These are phyloP conservation scores for Chlamydomonas reinhardtii DNA, from an alignment of 163 green algal species.

Conservation along the genomic window DNA sequence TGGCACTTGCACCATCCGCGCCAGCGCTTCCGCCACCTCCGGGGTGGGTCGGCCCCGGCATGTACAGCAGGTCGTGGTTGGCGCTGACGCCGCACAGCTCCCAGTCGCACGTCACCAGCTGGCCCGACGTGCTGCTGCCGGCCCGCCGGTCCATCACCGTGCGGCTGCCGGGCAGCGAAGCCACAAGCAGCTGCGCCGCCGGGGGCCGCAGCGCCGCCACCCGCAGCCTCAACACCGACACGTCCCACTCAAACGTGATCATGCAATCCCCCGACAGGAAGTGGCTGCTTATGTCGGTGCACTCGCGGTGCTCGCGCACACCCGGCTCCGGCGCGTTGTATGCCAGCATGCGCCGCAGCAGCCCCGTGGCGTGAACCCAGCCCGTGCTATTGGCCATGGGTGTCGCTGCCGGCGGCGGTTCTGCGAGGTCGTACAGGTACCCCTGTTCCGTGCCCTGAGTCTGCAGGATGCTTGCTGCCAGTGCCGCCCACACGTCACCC, in stretches of 20 bases:
- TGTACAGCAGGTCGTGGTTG: neutral
- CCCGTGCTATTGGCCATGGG: neutral
- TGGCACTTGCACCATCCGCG: too few species aligned
- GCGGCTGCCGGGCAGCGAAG: neutral
- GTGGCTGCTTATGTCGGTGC: neutral
- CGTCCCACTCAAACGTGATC: slow-evolving; percentile 8
- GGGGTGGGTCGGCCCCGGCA: too few species aligned
- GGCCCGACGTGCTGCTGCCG: neutral
- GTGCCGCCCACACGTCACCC: neutral
- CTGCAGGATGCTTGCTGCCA: slow-evolving; percentile 3
- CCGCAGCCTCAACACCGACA: too few species aligned
- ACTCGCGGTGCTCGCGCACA: neutral
- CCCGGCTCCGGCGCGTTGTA: neutral
- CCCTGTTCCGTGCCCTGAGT: neutral
- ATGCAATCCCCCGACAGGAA: neutral
- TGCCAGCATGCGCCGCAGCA: neutral
- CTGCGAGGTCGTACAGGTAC: neutral
- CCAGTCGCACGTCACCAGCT: neutral
- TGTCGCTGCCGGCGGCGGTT: slow-evolving; percentile 1
- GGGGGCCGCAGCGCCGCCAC: too few species aligned
- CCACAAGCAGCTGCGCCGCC: neutral
- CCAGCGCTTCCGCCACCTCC: too few species aligned
- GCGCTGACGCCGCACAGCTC: slow-evolving; percentile 3
- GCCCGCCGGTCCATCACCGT: neutral
- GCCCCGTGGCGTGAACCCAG: neutral